Conservation (phyloP, 805 yeast genomes). For the Saccharomycopsis amapae region DNA sequence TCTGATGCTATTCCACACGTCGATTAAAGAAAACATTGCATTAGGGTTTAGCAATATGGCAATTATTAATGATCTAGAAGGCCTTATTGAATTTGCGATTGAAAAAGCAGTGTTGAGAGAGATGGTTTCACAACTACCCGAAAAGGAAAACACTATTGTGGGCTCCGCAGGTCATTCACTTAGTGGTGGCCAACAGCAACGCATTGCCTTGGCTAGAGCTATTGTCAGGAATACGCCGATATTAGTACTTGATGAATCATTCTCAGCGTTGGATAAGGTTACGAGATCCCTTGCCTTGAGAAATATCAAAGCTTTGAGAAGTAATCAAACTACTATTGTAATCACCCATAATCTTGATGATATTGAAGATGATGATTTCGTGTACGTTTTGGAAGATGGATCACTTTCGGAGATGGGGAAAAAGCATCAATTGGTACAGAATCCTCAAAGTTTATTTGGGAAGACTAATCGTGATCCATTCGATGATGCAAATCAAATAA, state of each 20-base stretch:
- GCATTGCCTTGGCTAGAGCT: conserved; percentile 82
- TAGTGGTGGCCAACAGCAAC: conserved; percentile 90
- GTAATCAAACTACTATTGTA: conserved; percentile 65
- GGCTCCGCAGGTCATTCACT: conserved; percentile 37
- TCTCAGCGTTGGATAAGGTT: conserved; percentile 67
- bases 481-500: too few species aligned
- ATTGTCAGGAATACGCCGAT: conserved; percentile 64
- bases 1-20: conserved; percentile 55
- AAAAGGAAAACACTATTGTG: conserved; percentile 49
- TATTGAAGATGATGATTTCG: conserved; percentile 49
- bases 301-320: conserved; percentile 52
- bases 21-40: conserved; percentile 56
- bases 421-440: conserved; percentile 28
- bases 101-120: neutral
- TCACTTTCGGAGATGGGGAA: conserved; percentile 39
- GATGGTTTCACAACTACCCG: conserved; percentile 37
- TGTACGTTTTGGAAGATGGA: conserved; percentile 58
- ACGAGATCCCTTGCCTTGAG: conserved; percentile 41
- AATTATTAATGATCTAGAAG: neutral
- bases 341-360: conserved; percentile 71
- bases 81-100: neutral
- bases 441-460: neutral
- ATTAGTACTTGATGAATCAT: conserved; percentile 76
- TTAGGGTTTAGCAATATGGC: conserved; percentile 35
- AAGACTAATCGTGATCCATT: too few species aligned